A percentile compares a stretch with the other conserved stretches of the same genome.
Evolutionary conservation across 1,284 basidiomycete species (phyloP).

Genomic region (Fomitopsis pinicola): DNA sequence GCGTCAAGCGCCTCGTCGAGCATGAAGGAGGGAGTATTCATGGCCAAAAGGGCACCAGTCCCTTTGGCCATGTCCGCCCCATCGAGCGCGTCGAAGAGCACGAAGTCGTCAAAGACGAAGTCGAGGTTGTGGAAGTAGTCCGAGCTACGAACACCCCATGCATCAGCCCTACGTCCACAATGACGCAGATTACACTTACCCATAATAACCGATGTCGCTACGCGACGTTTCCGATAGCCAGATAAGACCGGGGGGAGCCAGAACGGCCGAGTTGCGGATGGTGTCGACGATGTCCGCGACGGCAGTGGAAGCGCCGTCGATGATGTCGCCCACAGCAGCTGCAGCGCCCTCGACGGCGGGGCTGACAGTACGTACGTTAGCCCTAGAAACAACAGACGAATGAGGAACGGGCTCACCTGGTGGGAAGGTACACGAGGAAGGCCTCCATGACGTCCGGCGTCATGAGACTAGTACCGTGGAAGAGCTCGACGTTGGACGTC

Average conservation of each 20-base stretch:
- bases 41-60: neutral
- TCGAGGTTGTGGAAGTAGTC: neutral
- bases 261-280: neutral
- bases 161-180: neutral
- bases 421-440: neutral
- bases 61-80: neutral
- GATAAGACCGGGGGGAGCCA: neutral
- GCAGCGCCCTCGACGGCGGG: neutral
- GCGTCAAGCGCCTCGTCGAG: neutral
- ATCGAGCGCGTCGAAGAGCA: neutral
- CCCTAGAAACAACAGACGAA: neutral
- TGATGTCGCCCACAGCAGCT: neutral
- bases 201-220: neutral
- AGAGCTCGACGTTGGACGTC: neutral
- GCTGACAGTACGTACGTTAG: neutral
- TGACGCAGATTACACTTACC: neutral
- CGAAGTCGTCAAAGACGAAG: neutral
- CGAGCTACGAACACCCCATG: neutral
- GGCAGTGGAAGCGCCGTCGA: neutral
- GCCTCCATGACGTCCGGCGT: conserved; percentile 1
- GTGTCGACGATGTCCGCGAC: neutral
- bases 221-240: neutral
- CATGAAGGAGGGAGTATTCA: neutral
- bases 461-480: neutral
- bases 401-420: neutral